Conservation (phyloP, 2,329 filamentous ascomycete genomes). For the Paraphoma chrysanthemicola region DNA sequence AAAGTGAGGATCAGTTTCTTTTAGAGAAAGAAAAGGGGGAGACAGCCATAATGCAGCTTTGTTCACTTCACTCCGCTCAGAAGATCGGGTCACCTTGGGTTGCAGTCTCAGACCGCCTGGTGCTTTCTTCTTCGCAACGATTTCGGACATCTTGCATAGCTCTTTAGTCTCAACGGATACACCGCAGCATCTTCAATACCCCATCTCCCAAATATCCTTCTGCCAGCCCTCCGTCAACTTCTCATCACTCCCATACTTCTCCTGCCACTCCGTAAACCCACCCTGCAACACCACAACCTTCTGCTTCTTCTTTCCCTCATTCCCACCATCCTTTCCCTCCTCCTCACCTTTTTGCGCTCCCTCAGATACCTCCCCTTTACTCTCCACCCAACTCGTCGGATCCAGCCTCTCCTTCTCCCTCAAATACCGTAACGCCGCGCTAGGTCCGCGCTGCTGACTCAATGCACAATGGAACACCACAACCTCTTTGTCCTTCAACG, state of each 20-base stretch:
- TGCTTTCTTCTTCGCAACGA: no score
- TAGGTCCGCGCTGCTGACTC: conserved; percentile 87
- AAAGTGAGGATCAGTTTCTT: no score
- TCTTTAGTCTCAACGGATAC: no score
- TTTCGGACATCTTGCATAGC: no score
- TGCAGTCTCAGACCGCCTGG: no score
- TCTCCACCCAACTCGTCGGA: conserved; percentile 20
- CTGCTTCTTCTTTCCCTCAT: conserved; percentile 57
- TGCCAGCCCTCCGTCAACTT: conserved; percentile 82
- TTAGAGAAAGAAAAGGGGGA: no score
- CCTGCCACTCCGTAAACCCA: conserved; percentile 90
- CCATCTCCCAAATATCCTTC: conserved; percentile 82
- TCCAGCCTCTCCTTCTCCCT: conserved; percentile 68
- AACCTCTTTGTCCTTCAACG: conserved; percentile 75
- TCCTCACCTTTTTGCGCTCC: conserved; percentile 29
- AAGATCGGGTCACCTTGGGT: no score
- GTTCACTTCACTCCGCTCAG: no score
- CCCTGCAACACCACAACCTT: conserved; percentile 81
- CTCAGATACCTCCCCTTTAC: conserved; percentile 22
- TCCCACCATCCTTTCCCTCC: conserved; percentile 21
- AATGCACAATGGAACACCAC: conserved; percentile 96
- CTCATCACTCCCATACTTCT: conserved; percentile 78
- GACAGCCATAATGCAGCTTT: no score
- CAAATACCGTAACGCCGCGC: conserved; percentile 81
- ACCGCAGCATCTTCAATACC: conserved; percentile 19